Conservation (phyloP, 345 rosid genomes). For the Barbarea vulgaris region DNA sequence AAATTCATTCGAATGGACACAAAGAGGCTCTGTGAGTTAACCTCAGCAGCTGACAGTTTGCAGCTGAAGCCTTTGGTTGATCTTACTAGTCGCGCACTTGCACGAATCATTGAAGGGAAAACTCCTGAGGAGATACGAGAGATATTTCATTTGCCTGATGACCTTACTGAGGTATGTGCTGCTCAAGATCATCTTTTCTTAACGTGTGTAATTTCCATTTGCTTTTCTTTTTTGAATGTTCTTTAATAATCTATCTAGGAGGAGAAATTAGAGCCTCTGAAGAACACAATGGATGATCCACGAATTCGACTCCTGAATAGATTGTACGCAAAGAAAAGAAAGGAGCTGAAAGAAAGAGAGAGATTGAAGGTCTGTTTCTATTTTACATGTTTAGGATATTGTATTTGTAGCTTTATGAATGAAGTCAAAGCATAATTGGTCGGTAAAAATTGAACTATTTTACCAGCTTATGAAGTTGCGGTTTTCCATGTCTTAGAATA, state of each 20-base stretch:
- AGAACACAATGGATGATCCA: constrained; percentile 79
- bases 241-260: constrained; percentile 53
- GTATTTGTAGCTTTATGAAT: constrained; percentile 19
- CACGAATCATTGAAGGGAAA: constrained; percentile 83
- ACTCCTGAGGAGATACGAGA: constrained; percentile 89
- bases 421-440: background rate
- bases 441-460: constrained; percentile 15
- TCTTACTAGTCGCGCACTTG: constrained; percentile 89
- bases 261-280: constrained; percentile 89
- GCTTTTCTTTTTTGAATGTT: constrained; percentile 17
- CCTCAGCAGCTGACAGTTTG: constrained; percentile 93
- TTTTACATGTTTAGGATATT: constrained; percentile 3
- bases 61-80: constrained; percentile 89
- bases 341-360: constrained; percentile 78
- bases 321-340: constrained; percentile 82
- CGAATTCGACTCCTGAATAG: constrained; percentile 83
- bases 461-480: constrained; percentile 26
- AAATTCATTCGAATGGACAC: constrained; percentile 87
- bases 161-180: constrained; percentile 83
- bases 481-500: constrained; percentile 51
- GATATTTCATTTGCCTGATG: constrained; percentile 91
- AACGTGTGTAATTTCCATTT: constrained; percentile 18
- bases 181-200: constrained; percentile 25
- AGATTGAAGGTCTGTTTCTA: constrained; percentile 60
- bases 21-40: constrained; percentile 83